Evolutionary conservation across 208 protist genomes (phyloP), one percentile per base, ranked within the genome.

Genomic region (Leishmania turanica): DNA sequence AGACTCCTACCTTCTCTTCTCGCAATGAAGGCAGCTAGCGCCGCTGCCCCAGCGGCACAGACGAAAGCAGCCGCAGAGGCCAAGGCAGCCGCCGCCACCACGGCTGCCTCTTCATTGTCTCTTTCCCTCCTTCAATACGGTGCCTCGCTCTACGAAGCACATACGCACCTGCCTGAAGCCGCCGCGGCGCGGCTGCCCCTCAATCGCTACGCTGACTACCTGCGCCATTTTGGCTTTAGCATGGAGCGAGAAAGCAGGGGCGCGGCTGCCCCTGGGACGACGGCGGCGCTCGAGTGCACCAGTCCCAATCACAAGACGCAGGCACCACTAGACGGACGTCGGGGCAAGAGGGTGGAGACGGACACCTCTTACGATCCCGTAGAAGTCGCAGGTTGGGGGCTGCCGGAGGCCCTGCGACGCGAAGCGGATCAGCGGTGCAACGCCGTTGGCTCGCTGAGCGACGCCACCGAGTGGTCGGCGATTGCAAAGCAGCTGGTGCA

Each of bases 191-290:
- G 45, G 15, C 75, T 96, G 37, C 91, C 92, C 27, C 80, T 95
- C 42, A 86, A 79, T 3, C 88, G 92, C 71, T 93, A 93, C 78
- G 89, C 87, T 2, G 94, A 97, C 80, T 97, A 97, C 79, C 65
- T 95, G 27, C 91, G 92, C 37, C 94, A 97, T 81, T 97, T 96
- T 75, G 94, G 94, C 64, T 97, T 97, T 73, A 90, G 88, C 53
- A 75, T 94, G 2, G 91, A 97, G 84, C 81, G 76, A 0, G 91
- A 96, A 77, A 78, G 77, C 65, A 66, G 7, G 56, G 73, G 37
- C 27, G 72, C 11, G 47, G 47, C 34, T 70, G 62, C 34, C 77
- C 66, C 51, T 51, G 42, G 5, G 21, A 65, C 51, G 53, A 54
- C 37, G 62, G 34, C 31, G 75, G 27, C 19, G 5, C 37, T 37